Conservation (phyloP, 2,329 filamentous ascomycete species). For the Exophiala sideris region DNA sequence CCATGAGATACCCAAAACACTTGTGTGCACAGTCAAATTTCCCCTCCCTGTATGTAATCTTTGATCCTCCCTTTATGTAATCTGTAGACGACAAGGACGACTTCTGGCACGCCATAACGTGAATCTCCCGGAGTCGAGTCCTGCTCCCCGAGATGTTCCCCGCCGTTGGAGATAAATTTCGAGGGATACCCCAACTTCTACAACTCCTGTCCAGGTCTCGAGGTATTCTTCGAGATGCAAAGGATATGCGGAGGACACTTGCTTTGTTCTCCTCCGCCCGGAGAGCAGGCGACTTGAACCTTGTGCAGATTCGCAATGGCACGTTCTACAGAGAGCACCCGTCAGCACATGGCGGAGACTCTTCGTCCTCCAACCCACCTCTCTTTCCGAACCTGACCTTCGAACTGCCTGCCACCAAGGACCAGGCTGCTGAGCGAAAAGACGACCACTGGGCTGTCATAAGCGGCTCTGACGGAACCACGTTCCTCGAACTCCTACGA, state of each 20-base stretch:
- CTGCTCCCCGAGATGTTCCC: not conserved
- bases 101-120: no score
- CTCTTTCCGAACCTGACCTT: slow-evolving; percentile 72
- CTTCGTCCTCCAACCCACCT: slow-evolving; percentile 60
- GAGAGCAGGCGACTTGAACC: slow-evolving; percentile 34
- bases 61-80: no score
- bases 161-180: not conserved
- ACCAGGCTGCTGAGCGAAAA: slow-evolving; percentile 31
- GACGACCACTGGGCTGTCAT: slow-evolving; percentile 76
- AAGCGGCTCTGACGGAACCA: slow-evolving; percentile 75
- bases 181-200: not conserved
- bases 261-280: slow-evolving; percentile 12
- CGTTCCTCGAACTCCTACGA: slow-evolving; percentile 73
- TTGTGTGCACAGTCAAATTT: no score
- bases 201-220: not conserved
- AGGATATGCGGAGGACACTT: slow-evolving; percentile 20
- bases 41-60: no score
- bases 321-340: slow-evolving; percentile 81
- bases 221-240: not conserved
- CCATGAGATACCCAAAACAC: not conserved
- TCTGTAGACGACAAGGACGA: no score
- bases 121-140: no score
- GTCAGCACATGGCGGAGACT: slow-evolving; percentile 39
- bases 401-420: slow-evolving; percentile 58
- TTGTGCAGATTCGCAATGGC: slow-evolving; percentile 71